A percentile compares a stretch with the other conserved stretches of the same genome.
Evolutionary conservation across 2,329 filamentous ascomycete genomes (phyloP).

Genomic region (Colletotrichum somersetense): DNA sequence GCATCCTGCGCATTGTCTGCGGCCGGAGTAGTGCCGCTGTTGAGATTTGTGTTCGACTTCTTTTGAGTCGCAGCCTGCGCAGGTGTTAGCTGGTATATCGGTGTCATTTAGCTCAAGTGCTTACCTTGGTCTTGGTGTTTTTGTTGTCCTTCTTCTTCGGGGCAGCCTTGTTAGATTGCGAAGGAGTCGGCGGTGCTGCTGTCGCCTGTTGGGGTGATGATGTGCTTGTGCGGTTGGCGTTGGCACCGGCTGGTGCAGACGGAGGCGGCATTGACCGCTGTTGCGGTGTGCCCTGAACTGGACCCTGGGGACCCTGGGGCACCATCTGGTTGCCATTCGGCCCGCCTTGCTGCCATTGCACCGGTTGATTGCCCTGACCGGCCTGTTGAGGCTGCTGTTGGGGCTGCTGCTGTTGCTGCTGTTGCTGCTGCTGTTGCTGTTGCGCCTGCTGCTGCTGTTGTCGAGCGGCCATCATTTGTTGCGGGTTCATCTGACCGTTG

Average conservation of each 20-base stretch:
- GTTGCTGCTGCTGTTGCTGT: constrained; percentile 46
- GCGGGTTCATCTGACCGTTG: constrained; percentile 69
- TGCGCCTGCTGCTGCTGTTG: constrained; percentile 51
- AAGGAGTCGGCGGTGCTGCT: constrained; percentile 81
- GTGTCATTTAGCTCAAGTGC: constrained; percentile 40
- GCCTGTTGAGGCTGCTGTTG: constrained; percentile 51
- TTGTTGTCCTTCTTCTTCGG: constrained; percentile 83
- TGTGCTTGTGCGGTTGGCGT: constrained; percentile 66
- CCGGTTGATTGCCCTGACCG: constrained; percentile 57
- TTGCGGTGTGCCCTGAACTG: constrained; percentile 77
- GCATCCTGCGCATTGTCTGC: constrained; percentile 68
- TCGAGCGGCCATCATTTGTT: constrained; percentile 69
- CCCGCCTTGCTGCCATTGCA: constrained; percentile 62
- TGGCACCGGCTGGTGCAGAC: constrained; percentile 67
- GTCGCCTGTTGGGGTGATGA: constrained; percentile 74
- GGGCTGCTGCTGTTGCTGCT: constrained; percentile 67
- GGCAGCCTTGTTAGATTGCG: constrained; percentile 77
- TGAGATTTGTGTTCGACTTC: constrained; percentile 70
- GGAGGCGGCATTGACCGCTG: constrained; percentile 78
- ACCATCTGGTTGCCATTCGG: constrained; percentile 58
- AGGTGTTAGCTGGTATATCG: not conserved
- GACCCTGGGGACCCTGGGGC: constrained; percentile 61
- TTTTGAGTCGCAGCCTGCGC: constrained; percentile 69
- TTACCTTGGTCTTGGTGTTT: constrained; percentile 76
- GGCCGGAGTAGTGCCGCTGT: constrained; percentile 67